Conservation (phyloP, 2,329 filamentous ascomycete species). For the Thielaviopsis punctulata region DNA sequence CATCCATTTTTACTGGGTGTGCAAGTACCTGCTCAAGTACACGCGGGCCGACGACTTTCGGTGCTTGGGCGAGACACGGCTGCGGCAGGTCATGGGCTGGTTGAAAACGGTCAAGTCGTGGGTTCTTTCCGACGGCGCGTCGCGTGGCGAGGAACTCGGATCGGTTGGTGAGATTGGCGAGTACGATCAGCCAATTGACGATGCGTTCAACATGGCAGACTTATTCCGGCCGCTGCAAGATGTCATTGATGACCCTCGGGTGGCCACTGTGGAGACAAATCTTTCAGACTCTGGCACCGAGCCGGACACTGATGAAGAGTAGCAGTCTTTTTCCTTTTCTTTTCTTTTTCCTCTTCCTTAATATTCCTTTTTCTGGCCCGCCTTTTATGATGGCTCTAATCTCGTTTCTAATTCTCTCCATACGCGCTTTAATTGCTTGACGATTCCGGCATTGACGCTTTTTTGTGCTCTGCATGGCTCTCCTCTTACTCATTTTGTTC, state of each 20-base stretch:
- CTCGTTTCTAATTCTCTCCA: slow-evolving; percentile 13
- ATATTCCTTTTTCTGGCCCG: slow-evolving; percentile 6
- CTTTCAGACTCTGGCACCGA: slow-evolving; percentile 14
- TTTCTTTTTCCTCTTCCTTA: slow-evolving; percentile 8
- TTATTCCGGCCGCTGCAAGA: slow-evolving; percentile 46
- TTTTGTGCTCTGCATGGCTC: slow-evolving; percentile 12
- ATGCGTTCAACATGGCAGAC: slow-evolving; percentile 54
- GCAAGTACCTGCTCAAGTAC: slow-evolving; percentile 45
- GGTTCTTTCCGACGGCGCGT: slow-evolving; percentile 45
- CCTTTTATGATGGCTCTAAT: neutral
- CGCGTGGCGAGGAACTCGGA: slow-evolving; percentile 48
- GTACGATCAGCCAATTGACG: slow-evolving; percentile 43
- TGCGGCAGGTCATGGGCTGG: slow-evolving; percentile 41
- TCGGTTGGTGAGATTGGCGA: slow-evolving; percentile 53
- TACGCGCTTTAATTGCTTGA: slow-evolving; percentile 6
- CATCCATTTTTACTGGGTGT: slow-evolving; percentile 58
- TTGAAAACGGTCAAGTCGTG: slow-evolving; percentile 42
- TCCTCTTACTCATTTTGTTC: slow-evolving; percentile 3
- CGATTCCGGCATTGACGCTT: slow-evolving; percentile 6
- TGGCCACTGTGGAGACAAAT: slow-evolving; percentile 26
- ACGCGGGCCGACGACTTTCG: slow-evolving; percentile 35
- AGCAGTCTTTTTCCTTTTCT: slow-evolving; percentile 1
- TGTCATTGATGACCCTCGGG: slow-evolving; percentile 26
- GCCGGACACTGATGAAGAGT: slow-evolving; percentile 11
- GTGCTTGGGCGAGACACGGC: slow-evolving; percentile 39